A percentile compares a stretch with the other conserved stretches of the same genome.
Evolutionary conservation across 1,284 basidiomycete species (phyloP).

Genomic region (Irpex sp.): DNA sequence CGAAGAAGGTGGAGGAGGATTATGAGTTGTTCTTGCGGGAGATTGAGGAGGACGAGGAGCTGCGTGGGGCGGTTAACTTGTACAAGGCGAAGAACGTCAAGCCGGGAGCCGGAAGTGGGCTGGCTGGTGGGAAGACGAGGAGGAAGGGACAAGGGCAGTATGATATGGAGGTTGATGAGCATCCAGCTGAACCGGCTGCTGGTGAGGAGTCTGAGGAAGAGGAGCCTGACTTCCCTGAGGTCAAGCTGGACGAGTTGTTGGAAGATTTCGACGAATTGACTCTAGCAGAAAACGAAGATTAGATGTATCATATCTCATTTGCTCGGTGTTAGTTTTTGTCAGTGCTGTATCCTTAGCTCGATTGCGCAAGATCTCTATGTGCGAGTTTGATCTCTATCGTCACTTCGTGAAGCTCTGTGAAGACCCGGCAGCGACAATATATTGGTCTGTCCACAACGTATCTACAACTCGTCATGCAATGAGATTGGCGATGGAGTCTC

Average conservation of each 20-base stretch:
- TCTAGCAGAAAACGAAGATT: conserved; percentile 35
- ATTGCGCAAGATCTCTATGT: no score
- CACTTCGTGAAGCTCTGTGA: no score
- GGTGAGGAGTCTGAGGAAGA: conserved; percentile 53
- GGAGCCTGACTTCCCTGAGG: conserved; percentile 81
- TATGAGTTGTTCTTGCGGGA: conserved; percentile 96
- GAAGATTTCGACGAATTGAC: conserved; percentile 91
- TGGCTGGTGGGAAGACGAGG: conserved; percentile 45
- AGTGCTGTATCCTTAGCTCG: neutral
- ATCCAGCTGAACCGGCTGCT: conserved; percentile 16
- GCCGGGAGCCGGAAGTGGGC: conserved; percentile 43
- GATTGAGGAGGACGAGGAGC: conserved; percentile 94
- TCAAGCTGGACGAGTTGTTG: conserved; percentile 84
- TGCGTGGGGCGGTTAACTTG: conserved; percentile 86
- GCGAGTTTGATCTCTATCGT: no score
- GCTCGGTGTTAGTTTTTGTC: neutral
- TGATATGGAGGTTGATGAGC: conserved; percentile 74
- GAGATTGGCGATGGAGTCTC: neutral
- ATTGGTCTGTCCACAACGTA: neutral
- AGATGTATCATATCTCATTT: neutral
- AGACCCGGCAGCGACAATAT: no score
- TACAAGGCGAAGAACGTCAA: conserved; percentile 67
- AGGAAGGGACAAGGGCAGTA: conserved; percentile 52
- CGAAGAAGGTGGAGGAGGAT: conserved; percentile 93
- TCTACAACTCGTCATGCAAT: neutral